Evolutionary conservation across 306 rosid genomes (phyloP).

Genomic region (Vicia faba): DNA sequence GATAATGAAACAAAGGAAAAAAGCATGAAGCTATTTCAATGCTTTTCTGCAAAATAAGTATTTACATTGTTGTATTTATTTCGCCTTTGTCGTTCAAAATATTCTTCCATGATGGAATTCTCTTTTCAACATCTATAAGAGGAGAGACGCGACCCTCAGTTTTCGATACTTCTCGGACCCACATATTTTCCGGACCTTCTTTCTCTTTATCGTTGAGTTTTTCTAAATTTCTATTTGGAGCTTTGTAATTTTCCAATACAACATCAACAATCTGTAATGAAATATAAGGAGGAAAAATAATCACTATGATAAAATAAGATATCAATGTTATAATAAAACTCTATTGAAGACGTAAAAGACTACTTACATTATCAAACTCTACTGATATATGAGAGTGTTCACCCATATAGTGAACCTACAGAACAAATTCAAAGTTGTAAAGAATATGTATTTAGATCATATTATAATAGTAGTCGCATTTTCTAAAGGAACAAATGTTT

Average conservation of each 20-base stretch:
- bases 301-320: conserved; percentile 5
- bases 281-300: not conserved
- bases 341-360: not conserved
- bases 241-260: conserved; percentile 16
- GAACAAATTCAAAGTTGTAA: not conserved
- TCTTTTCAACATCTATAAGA: conserved; percentile 5
- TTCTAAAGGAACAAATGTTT: too few species aligned
- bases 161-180: conserved; percentile 15
- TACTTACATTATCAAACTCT: conserved; percentile 14
- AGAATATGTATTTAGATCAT: conserved; percentile 1
- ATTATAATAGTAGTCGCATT: not conserved
- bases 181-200: conserved; percentile 9
- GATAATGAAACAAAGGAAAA: not conserved
- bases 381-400: conserved; percentile 15
- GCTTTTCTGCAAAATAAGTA: not conserved
- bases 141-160: not conserved
- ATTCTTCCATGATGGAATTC: conserved; percentile 8
- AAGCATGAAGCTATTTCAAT: conserved; percentile 1
- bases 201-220: not conserved
- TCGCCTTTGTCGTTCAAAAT: conserved; percentile 14
- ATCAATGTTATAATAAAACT: not conserved
- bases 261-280: conserved; percentile 14
- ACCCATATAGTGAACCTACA: conserved; percentile 14
- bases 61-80: conserved; percentile 12
- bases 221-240: not conserved